Conservation (phyloP, 31 red algal genomes). For the Odonthalia washingtoniensis region DNA sequence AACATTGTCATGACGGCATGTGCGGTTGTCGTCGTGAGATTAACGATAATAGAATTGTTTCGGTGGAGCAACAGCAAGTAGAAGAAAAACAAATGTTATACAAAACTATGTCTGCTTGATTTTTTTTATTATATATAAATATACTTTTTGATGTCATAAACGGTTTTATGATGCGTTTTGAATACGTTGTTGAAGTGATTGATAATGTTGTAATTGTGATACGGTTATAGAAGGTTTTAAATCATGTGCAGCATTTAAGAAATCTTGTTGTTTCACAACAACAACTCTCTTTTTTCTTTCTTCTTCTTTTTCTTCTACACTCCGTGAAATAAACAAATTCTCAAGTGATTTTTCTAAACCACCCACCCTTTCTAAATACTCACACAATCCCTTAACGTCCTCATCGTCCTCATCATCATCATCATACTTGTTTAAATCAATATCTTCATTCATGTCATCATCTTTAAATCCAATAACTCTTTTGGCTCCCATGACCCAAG, state of each 20-base stretch:
- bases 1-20: too few relatives aligned
- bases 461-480: background rate
- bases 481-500: conserved; percentile 57
- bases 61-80: too few relatives aligned
- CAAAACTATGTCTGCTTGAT: too few relatives aligned
- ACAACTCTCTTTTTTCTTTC: background rate
- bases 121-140: too few relatives aligned
- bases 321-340: background rate
- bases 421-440: background rate
- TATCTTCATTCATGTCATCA: background rate
- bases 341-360: background rate
- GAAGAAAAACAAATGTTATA: too few relatives aligned
- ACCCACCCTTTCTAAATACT: background rate
- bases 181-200: conserved; percentile 4
- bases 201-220: conserved; percentile 33
- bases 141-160: too few relatives aligned
- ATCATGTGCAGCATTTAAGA: conserved; percentile 6
- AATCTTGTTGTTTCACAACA: conserved; percentile 35
- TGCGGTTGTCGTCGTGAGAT: too few relatives aligned
- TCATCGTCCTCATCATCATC: background rate
- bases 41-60: too few relatives aligned
- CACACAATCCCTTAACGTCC: background rate
- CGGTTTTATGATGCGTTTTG: too few relatives aligned
- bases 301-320: background rate
- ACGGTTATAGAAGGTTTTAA: conserved; percentile 22